These are phyloP conservation scores for Alternaria atra DNA, from an alignment of 2,329 filamentous ascomycete genomes.

Conservation along the genomic window DNA sequence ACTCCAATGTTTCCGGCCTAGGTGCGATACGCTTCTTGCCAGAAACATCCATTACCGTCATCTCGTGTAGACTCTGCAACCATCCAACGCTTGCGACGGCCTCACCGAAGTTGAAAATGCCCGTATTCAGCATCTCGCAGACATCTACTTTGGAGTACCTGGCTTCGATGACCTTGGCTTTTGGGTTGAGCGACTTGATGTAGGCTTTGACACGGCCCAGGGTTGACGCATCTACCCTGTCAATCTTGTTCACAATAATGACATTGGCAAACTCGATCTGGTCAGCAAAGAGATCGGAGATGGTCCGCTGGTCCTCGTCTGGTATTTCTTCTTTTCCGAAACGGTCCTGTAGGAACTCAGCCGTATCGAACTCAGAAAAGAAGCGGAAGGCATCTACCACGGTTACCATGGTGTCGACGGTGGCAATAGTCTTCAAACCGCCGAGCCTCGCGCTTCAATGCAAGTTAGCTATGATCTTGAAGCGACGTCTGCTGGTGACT, in stretches of 20 bases:
- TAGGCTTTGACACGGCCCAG: conserved; percentile 61
- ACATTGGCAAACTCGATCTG: conserved; percentile 82
- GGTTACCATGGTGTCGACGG: conserved; percentile 75
- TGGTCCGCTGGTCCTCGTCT: conserved; percentile 75
- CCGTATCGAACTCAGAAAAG: conserved; percentile 75
- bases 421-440: conserved; percentile 71
- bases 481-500: conserved; percentile 38
- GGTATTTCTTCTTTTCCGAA: conserved; percentile 64
- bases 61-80: conserved; percentile 74
- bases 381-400: conserved; percentile 78
- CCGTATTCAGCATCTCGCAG: conserved; percentile 70
- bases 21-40: conserved; percentile 66
- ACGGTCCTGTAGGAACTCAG: conserved; percentile 71
- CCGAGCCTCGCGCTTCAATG: conserved; percentile 54
- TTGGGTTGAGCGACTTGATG: conserved; percentile 70
- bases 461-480: not conserved
- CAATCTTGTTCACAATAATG: conserved; percentile 74
- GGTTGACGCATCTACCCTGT: conserved; percentile 63
- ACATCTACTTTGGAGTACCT: conserved; percentile 69
- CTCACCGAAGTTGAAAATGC: conserved; percentile 70
- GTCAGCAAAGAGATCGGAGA: conserved; percentile 78
- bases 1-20: conserved; percentile 76
- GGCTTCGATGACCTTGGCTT: conserved; percentile 70
- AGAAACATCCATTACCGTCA: conserved; percentile 68
- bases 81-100: conserved; percentile 73